Evolutionary conservation across 1,284 basidiomycete species (phyloP), one percentile per base, ranked within the genome.

Genomic region (Ganoderma meredithae): DNA sequence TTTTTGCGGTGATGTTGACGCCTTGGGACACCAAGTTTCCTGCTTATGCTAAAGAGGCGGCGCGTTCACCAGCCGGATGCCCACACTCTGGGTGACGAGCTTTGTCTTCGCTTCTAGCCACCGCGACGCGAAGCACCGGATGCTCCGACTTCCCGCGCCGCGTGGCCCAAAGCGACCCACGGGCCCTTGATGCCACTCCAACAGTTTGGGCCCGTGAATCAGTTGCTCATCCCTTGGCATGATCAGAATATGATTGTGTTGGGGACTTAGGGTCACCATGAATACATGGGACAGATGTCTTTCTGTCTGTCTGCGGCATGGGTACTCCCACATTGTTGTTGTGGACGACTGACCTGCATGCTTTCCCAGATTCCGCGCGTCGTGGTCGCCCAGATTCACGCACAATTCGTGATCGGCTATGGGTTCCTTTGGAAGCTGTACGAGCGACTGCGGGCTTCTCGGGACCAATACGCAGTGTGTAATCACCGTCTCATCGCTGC

Each of bases 71-170:
- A 22, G 22, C 55, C 40, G 25, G 39, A 15, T 60, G 22, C n/a
- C 8, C 36, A 17, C 39, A 40, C 41, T 25, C 19, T 10, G 15
- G 25, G 39, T 25, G 36, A 22, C 17, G 19, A 58, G 3, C 15
- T 7, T 22, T 41, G 22, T 40, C 22, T 22, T 9, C 22, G 58
- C 58, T 25, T 40, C 22, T 15, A 39, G 58, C 25, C 58, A 40
- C 33, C 56, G 58, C 58, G 15, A 55, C 17, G 27, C 27, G 31
- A 55, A 55, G 15, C 15, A 8, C 58, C 58, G 58, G 58, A 43
- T 22, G 40, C 40, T 36, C 39, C 58, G 33, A 58, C 5, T 27
- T 13, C 47, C 9, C 6, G 13, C 13, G 22, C 40, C 15, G 15
- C 39, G 40, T 17, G 40, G 39, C 40, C n/a, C 33, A 5, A 33